phyloP scores from a whole-genome alignment of 2,329 filamentous ascomycete species.

The Purpureocillium takamizusanense region DNA sequence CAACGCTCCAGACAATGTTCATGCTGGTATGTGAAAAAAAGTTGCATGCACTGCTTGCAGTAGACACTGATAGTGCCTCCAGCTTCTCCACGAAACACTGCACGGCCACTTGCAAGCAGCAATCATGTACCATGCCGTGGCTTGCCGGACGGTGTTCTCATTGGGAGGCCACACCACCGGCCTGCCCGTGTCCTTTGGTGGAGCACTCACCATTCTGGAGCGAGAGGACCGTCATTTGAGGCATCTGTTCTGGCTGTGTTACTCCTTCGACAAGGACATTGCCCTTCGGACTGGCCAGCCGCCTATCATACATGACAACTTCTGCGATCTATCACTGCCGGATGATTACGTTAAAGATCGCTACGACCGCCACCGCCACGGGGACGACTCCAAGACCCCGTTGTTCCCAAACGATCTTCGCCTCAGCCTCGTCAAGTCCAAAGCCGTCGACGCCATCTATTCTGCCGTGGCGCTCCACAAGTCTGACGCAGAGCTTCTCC shows the following conservation, averaged over 20 bases:
- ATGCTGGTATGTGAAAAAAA: slow-evolving; percentile 37
- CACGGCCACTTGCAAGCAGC: slow-evolving; percentile 36
- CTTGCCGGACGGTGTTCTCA: slow-evolving; percentile 37
- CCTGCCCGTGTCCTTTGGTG: slow-evolving; percentile 5
- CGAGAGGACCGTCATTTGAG: slow-evolving; percentile 24
- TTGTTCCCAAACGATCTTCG: slow-evolving; percentile 38
- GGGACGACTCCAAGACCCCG: slow-evolving; percentile 11
- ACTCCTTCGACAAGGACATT: slow-evolving; percentile 46
- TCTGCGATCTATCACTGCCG: slow-evolving; percentile 43
- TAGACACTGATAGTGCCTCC: not conserved
- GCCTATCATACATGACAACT: slow-evolving; percentile 38
- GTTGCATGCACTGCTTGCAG: not conserved
- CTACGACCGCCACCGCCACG: slow-evolving; percentile 5
- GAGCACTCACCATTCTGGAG: slow-evolving; percentile 10
- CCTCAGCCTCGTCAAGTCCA: slow-evolving; percentile 42
- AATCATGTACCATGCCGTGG: slow-evolving; percentile 32
- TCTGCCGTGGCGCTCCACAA: slow-evolving; percentile 38
- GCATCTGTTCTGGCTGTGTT: slow-evolving; percentile 45
- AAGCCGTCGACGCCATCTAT: slow-evolving; percentile 37
- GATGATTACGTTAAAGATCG: slow-evolving; percentile 17
- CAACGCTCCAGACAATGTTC: slow-evolving; percentile 32
- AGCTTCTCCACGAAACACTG: slow-evolving; percentile 33
- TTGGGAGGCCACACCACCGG: slow-evolving; percentile 34
- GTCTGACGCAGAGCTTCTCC: slow-evolving; percentile 43
- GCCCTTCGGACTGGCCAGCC: slow-evolving; percentile 43